These are phyloP conservation scores for Beauveria sp. DNA, from an alignment of 2,329 filamentous ascomycete species.

Conservation along the genomic window DNA sequence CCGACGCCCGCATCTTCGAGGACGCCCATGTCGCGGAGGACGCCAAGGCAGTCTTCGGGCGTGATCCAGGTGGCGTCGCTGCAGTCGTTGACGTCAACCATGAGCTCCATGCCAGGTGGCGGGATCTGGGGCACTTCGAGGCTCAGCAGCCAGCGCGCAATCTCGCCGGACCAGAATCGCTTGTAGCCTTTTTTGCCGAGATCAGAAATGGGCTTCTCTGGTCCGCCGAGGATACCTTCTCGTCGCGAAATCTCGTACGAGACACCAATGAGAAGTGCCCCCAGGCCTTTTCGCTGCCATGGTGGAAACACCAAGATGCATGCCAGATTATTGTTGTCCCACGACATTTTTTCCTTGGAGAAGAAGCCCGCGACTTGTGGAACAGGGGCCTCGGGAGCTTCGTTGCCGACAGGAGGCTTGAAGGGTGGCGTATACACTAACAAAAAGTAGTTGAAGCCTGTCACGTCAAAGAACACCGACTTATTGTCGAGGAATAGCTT, in stretches of 20 bases:
- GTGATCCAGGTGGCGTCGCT: constrained; percentile 76
- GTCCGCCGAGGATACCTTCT: constrained; percentile 79
- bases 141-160: constrained; percentile 59
- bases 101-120: constrained; percentile 28
- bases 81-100: constrained; percentile 63
- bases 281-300: constrained; percentile 86
- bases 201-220: constrained; percentile 87
- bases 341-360: constrained; percentile 96
- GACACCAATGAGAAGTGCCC: constrained; percentile 81
- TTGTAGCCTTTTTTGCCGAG: constrained; percentile 76
- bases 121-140: constrained; percentile 30
- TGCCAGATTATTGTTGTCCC: constrained; percentile 96
- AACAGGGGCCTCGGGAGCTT: constrained; percentile 11
- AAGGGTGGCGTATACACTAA: constrained; percentile 61
- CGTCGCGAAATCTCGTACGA: constrained; percentile 86
- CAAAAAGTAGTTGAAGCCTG: constrained; percentile 89
- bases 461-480: constrained; percentile 95
- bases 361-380: constrained; percentile 81
- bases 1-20: constrained; percentile 49
- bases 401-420: constrained; percentile 13
- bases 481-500: constrained; percentile 98
- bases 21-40: constrained; percentile 73
- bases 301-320: constrained; percentile 95
- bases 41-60: constrained; percentile 71
- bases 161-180: constrained; percentile 78